Percentiles rank a stretch among this genome's conserved stretches.
phyloP scores from a whole-genome alignment of 1,284 basidiomycete genomes.

The Heterobasidion parviporum region DNA sequence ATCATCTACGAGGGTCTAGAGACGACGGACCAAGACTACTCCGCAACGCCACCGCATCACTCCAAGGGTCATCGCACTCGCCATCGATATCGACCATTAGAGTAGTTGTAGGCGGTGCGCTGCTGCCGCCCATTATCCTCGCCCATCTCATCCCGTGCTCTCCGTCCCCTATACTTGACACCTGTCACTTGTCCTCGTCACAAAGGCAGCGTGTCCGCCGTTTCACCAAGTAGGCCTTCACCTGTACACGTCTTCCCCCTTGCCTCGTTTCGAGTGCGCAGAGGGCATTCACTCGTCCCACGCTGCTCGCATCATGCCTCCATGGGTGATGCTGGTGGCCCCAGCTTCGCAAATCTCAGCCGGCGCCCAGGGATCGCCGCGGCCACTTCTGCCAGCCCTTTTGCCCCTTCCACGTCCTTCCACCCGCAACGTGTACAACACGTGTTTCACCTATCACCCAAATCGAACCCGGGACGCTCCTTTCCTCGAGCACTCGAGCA shows the following conservation, averaged over 20 bases:
- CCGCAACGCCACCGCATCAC: background rate
- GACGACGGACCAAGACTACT: background rate
- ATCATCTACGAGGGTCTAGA: background rate
- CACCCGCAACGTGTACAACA: background rate
- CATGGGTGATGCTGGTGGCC: background rate
- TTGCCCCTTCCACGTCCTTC: background rate
- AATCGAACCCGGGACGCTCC: background rate
- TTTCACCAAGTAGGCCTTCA: too few species aligned
- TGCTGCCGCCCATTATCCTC: background rate
- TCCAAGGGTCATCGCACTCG: background rate
- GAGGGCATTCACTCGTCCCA: background rate
- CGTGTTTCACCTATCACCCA: background rate
- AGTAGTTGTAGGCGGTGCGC: background rate
- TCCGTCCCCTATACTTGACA: background rate
- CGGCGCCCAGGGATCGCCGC: too few species aligned
- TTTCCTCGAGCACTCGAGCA: background rate
- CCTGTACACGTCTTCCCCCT: too few species aligned
- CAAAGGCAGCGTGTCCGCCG: too few species aligned
- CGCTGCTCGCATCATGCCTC: background rate
- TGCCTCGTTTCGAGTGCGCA: too few species aligned
- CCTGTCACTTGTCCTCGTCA: too few species aligned
- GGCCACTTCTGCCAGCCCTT: too few species aligned
- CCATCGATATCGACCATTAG: background rate
- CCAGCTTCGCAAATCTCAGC: too few species aligned
- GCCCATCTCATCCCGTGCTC: background rate